Conservation (phyloP, 225 moss, liverwort and hornwort genomes). For the Physcomitrellopsis africana region DNA sequence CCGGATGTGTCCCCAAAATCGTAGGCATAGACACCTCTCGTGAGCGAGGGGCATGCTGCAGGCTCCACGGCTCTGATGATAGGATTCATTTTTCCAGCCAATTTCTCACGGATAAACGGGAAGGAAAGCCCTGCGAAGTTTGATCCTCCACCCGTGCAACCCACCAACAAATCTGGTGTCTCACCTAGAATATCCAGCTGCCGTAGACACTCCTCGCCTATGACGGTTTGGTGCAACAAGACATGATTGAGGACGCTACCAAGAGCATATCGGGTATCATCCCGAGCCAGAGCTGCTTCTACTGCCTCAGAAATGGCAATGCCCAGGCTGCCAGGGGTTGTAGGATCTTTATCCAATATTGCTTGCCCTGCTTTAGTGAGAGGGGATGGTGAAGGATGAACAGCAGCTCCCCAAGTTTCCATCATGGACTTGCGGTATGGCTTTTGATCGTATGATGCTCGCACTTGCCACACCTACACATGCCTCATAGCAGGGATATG, state of each 20-base stretch:
- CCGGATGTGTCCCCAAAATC: slow-evolving; percentile 54
- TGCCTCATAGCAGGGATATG: background rate
- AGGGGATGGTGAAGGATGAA: slow-evolving; percentile 52
- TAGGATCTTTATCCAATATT: slow-evolving; percentile 34
- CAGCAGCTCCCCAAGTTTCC: slow-evolving; percentile 54
- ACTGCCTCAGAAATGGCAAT: slow-evolving; percentile 58
- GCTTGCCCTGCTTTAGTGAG: slow-evolving; percentile 37
- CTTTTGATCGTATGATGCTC: slow-evolving; percentile 56
- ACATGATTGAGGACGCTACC: slow-evolving; percentile 62
- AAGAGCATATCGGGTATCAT: slow-evolving; percentile 49
- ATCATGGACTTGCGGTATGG: slow-evolving; percentile 58
- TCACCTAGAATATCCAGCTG: slow-evolving; percentile 49
- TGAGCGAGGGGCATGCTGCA: slow-evolving; percentile 60
- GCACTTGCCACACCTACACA: slow-evolving; percentile 60
- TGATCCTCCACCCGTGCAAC: slow-evolving; percentile 57
- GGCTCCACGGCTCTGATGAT: slow-evolving; percentile 56
- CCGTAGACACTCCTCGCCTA: slow-evolving; percentile 54
- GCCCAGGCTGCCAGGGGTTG: slow-evolving; percentile 50
- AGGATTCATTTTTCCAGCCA: slow-evolving; percentile 52
- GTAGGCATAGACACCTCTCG: slow-evolving; percentile 47
- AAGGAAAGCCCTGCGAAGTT: slow-evolving; percentile 60
- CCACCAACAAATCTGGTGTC: slow-evolving; percentile 52
- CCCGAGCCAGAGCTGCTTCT: slow-evolving; percentile 46
- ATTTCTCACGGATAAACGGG: slow-evolving; percentile 51
- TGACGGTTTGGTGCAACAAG: slow-evolving; percentile 58